phyloP scores from a whole-genome alignment of 805 yeast genomes.

The Torulaspora delbrueckii region DNA sequence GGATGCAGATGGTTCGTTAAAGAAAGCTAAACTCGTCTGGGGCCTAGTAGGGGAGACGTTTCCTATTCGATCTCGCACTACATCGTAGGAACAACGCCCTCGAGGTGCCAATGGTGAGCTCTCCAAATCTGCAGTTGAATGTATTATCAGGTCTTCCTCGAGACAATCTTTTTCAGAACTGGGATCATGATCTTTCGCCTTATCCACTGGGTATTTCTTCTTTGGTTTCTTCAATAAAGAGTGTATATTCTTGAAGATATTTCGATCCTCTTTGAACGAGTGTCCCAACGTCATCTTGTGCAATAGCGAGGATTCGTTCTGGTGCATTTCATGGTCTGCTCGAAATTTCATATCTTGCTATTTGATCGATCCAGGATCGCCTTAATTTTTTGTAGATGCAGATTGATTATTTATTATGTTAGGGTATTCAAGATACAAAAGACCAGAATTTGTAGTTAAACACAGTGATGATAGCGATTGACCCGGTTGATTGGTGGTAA shows the following conservation, averaged over 20 bases:
- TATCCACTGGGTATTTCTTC: conserved; percentile 2
- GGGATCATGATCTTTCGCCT: not conserved
- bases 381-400: conserved; percentile 1
- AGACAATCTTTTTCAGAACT: not conserved
- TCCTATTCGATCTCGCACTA: not conserved
- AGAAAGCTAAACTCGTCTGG: not conserved
- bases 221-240: conserved; percentile 19
- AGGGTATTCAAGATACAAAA: not conserved
- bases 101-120: not conserved
- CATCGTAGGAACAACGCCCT: not conserved
- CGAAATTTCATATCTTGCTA: conserved; percentile 6
- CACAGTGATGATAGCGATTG: not conserved
- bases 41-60: not conserved
- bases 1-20: not conserved
- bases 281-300: conserved; percentile 19
- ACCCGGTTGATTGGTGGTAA: not conserved
- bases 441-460: not conserved
- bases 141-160: not conserved
- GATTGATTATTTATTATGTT: not conserved
- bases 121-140: not conserved
- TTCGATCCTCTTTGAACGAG: conserved; percentile 22
- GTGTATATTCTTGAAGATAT: conserved; percentile 24
- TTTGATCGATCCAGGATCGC: conserved; percentile 1
- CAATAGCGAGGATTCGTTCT: conserved; percentile 8
- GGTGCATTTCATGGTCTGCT: conserved; percentile 5